Base-by-base conservation (phyloP, 768 basidiomycete genomes). In the Lactarius trivialis region DNA sequence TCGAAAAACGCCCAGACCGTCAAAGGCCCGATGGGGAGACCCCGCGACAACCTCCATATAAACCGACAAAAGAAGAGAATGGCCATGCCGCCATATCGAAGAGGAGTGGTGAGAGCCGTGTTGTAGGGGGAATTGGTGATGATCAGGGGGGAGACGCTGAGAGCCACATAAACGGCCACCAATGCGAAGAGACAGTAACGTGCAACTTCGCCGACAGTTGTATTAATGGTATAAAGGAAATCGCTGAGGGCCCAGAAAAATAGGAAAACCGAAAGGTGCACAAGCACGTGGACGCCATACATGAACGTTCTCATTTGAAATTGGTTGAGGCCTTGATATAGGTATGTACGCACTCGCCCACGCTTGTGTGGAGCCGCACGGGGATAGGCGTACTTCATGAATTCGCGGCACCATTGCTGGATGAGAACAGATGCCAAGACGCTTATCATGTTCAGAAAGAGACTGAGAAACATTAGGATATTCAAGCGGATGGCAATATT, bases 351-450 rank as follows among this genome's bases (percentile, higher is more conserved):
- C 36, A 63, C 34, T 19, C 61, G 61, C 1, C 61, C 64, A 19
- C 61, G 52, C 28, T 58, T 34, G 11, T 63, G 61, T 30, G 56
- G 61, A 7, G 55, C 52, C 8, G 28, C 61, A 21, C 43, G 26
- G 41, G 56, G 56, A 4, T 49, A 49, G 43, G 56, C 41, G 15
- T 17, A 37, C 24, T 28, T 37, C 21, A 65, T 15, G 30, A 56
- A 62, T 19, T 56, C 56, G 2, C 55, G 34, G 28, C 57, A 54
- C 65, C 65, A 66, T 45, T 67, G 65, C 19, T 67, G 66, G 14
- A 67, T 50, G 14, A 65, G 55, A 3, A 57, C 55, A 2, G 64
- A 55, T 33, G 41, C 51, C 19, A 66, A 41, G 4, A 55, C 63
- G 52, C 63, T 66, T 39, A 53, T 53, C 14, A 65, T 34, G 19